Base-by-base conservation (phyloP, 352 stramenopile genomes). In the Phytophthora multivora region DNA sequence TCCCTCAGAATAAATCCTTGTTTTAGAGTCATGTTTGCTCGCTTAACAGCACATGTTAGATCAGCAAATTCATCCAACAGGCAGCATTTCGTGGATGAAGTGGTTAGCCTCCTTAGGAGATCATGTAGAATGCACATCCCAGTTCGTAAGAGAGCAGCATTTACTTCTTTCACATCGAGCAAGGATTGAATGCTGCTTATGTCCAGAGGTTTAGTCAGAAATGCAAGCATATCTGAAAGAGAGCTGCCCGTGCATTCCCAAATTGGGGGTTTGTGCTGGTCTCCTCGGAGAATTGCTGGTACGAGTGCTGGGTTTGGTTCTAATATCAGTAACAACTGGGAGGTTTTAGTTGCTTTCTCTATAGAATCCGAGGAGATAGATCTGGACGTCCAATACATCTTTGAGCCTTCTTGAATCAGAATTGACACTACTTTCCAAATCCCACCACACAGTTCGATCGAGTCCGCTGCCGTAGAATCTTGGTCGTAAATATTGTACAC, bases 51-150 rank as follows among this genome's bases (percentile, higher is more conserved):
- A 13, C 61, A 65, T 19, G 11, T 46, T 33, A 55, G 40, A 51
- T 33, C 15, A 26, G 69, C 56, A 48, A 86, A 63, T 25, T 81
- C 72, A 13, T 59, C 31, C 5, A 88, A 33, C 40, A 88, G 57
- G 38, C 62, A 77, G 33, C 63, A 70, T 52, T 83, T 77, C 19
- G 66, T 45, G 0, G 74, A 79, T 2, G 67, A 79, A 31, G 75
- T 80, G 1, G 74, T 85, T 3, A 88, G 48, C 26, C 86, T 86
- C 12, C 76, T 63, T 25, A 88, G 66, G 6, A 84, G 55, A 30
- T 88, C 79, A 46, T 88, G 79, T 7, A 81, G 36, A 49, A 85
- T 64, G 16, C 71, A 79, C 7, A 88, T 43, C 0, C 74, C 76
- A 5, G 69, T 70, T 30, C 64, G 59, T 23, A 59, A 40, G 19